These are phyloP conservation scores for Xylaria sp. DNA, from an alignment of 2,329 filamentous ascomycete species.

Conservation along the genomic window DNA sequence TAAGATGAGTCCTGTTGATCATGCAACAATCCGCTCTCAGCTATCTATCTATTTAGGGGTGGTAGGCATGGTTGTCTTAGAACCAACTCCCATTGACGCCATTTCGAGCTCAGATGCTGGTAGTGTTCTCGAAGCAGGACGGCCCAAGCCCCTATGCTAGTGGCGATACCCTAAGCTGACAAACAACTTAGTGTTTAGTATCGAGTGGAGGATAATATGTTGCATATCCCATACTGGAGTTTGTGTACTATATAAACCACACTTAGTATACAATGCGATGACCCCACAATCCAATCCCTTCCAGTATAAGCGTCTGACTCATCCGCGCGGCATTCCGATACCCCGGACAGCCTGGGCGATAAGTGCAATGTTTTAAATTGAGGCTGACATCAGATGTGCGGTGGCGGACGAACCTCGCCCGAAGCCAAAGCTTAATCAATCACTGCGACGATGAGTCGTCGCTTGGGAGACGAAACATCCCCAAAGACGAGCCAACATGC, in stretches of 20 bases:
- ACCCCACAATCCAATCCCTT: background rate
- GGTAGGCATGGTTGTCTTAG: background rate
- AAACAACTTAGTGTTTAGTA: background rate
- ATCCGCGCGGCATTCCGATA: background rate
- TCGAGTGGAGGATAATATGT: conserved; percentile 4
- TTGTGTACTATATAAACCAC: too few species aligned
- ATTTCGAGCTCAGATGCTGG: background rate
- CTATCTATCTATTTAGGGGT: background rate
- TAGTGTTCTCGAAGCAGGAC: background rate
- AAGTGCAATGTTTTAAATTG: background rate
- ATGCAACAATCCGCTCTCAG: background rate
- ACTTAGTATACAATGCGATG: background rate
- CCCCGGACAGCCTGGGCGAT: background rate
- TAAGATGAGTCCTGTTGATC: background rate
- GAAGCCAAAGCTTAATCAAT: background rate
- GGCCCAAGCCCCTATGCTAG: background rate
- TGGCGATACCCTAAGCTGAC: background rate
- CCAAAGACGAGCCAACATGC: background rate
- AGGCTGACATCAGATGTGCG: conserved; percentile 3
- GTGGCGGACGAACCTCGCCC: background rate
- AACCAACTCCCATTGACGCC: background rate
- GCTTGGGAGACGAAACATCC: background rate
- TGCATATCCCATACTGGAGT: background rate
- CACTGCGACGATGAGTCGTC: background rate
- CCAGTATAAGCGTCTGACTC: conserved; percentile 7